These are phyloP conservation scores for Rhizoclosmatium hyalinum DNA, from an alignment of 371 early-diverging fungal species.

Conservation along the genomic window DNA sequence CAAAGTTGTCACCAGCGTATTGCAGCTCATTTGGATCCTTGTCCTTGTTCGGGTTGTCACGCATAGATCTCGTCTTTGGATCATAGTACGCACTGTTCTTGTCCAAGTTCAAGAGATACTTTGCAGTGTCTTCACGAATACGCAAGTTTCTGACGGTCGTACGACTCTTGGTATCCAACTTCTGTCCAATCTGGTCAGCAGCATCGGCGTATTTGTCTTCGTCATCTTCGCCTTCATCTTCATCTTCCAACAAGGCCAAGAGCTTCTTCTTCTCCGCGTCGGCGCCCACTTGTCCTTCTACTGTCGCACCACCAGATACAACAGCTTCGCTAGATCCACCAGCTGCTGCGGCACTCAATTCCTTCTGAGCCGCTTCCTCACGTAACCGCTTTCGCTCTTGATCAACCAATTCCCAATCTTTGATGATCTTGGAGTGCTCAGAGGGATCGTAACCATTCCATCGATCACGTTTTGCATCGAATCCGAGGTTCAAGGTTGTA, in stretches of 20 bases:
- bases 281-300: background rate
- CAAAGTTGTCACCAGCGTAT: constrained; percentile 90
- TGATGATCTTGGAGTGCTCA: constrained; percentile 70
- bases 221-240: constrained; percentile 73
- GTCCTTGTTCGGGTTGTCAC: constrained; percentile 88
- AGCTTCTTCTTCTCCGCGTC: constrained; percentile 19
- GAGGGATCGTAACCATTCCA: constrained; percentile 96
- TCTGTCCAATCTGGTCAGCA: constrained; percentile 90
- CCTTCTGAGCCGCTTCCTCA: constrained; percentile 73
- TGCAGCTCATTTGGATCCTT: constrained; percentile 55
- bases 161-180: constrained; percentile 87
- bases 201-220: constrained; percentile 93
- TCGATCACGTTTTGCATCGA: constrained; percentile 95
- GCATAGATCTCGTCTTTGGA: constrained; percentile 98
- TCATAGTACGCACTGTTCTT: constrained; percentile 96
- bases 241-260: constrained; percentile 20
- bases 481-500: constrained; percentile 79
- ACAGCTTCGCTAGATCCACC: constrained; percentile 21
- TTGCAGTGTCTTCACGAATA: constrained; percentile 98
- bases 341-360: constrained; percentile 38
- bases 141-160: constrained; percentile 95
- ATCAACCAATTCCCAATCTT: constrained; percentile 92
- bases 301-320: constrained; percentile 15
- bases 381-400: constrained; percentile 76
- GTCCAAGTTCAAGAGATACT: constrained; percentile 94